Percentiles rank a stretch among this genome's conserved stretches.
Evolutionary conservation across 257 asterid species (phyloP).

Genomic region (Plantago major): DNA sequence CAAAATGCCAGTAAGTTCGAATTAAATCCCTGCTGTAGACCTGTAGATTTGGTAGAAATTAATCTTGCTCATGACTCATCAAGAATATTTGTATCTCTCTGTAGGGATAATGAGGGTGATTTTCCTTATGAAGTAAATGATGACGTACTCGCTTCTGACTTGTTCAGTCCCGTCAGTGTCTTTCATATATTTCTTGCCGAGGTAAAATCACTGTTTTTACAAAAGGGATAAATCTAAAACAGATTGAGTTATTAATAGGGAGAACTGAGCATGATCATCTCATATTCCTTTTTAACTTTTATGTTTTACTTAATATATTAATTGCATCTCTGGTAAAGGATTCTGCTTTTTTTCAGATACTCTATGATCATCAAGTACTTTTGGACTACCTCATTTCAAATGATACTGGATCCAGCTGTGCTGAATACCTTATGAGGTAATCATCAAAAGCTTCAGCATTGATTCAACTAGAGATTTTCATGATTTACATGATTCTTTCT

Average conservation of each 20-base stretch:
- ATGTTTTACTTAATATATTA: not conserved
- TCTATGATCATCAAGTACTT: constrained; percentile 93
- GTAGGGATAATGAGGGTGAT: constrained; percentile 36
- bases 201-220: constrained; percentile 35
- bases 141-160: constrained; percentile 35
- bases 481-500: constrained; percentile 19
- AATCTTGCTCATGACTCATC: constrained; percentile 10
- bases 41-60: constrained; percentile 12
- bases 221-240: not conserved
- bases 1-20: constrained; percentile 39
- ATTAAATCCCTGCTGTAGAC: constrained; percentile 9
- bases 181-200: constrained; percentile 82
- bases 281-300: constrained; percentile 1
- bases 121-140: constrained; percentile 26
- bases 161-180: constrained; percentile 63
- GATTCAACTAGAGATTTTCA: not conserved
- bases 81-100: constrained; percentile 13
- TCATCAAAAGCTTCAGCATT: not conserved
- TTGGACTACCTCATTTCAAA: constrained; percentile 93
- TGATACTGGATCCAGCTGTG: constrained; percentile 75
- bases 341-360: constrained; percentile 41
- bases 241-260: not conserved
- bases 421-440: constrained; percentile 86
- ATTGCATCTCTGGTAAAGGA: constrained; percentile 8
- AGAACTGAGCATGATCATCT: not conserved